These are phyloP conservation scores for Corylus americana DNA, from an alignment of 306 rosid species.

Conservation along the genomic window DNA sequence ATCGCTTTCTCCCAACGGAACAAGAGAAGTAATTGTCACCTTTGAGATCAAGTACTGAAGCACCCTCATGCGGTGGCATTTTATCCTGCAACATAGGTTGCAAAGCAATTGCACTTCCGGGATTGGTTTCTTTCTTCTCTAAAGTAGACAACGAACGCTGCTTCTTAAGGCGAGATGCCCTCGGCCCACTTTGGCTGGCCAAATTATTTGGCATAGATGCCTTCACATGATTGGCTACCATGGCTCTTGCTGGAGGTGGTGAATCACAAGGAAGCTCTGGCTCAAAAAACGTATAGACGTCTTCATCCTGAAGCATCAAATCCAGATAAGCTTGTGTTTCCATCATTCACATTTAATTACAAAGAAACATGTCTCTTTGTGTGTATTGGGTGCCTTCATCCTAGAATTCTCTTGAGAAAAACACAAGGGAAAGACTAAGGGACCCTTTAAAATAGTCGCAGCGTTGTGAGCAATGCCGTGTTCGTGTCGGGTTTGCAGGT, in stretches of 20 bases:
- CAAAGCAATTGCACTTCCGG: constrained; percentile 35
- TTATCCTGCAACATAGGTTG: constrained; percentile 46
- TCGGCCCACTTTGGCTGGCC: constrained; percentile 41
- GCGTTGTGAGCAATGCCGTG: too few relatives aligned
- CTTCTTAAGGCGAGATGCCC: constrained; percentile 57
- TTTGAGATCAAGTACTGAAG: constrained; percentile 87
- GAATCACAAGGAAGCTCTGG: constrained; percentile 80
- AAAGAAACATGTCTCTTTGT: background rate
- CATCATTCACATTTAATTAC: background rate
- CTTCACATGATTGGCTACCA: constrained; percentile 34
- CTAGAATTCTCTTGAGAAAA: background rate
- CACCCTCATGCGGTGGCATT: constrained; percentile 62
- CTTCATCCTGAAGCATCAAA: constrained; percentile 70
- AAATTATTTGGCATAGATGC: constrained; percentile 46
- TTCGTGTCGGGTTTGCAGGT: too few relatives aligned
- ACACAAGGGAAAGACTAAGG: too few relatives aligned
- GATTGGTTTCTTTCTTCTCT: constrained; percentile 49
- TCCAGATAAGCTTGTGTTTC: constrained; percentile 10
- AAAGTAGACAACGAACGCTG: constrained; percentile 69
- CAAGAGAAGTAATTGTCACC: constrained; percentile 93
- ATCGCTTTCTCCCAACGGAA: constrained; percentile 68
- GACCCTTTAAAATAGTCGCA: too few relatives aligned
- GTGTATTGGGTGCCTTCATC: background rate
- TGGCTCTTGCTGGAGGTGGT: constrained; percentile 42
- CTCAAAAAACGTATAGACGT: constrained; percentile 80